Base-by-base conservation (phyloP, 805 yeast species). In the Pichia gijzeniarum region DNA sequence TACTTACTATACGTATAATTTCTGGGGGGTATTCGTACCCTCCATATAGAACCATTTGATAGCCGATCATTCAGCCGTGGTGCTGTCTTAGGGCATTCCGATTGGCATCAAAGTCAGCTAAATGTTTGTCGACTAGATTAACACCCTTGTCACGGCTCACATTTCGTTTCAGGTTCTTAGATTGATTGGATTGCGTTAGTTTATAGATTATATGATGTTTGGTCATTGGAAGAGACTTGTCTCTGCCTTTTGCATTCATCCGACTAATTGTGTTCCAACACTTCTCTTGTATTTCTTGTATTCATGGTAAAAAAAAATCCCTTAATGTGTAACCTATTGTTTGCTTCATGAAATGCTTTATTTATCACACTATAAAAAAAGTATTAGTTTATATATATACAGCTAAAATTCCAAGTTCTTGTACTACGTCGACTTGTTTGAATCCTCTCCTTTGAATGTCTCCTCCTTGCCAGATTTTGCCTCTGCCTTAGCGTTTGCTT, bases 121-220 rank as follows among this genome's bases (percentile, higher is more conserved):
- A 78, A 80, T 75, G 73, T 65, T 52, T 69, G 70, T 65, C 80
- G 86, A 80, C 85, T 77, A 68, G 73, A 70, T 76, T 76, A 80
- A 80, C 86, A 80, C 79, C 72, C 71, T 65, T 73, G 85, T 67
- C 80, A 80, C 85, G 80, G 73, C 70, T 67, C 70, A 67, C 71
- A 75, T 79, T 80, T 76, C 85, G 85, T 80, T 79, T 79, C 74
- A 79, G 81, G 84, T 76, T 76, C 82, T 80, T 80, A 80, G 84
- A 80, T 65, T 59, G 58, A 67, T 25, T 48, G 54, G 57, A 49
- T 56, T 62, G 64, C 65, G 69, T 59, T 59, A 62, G 69, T 67
- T 64, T 59, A 52, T 48, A 58, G 58, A 41, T 36, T 37, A n/a
- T 38, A 25, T 50, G 62, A 53, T 53, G 60, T 48, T 47, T 41